phyloP scores from a whole-genome alignment of 768 basidiomycete genomes.

The Macrolepiota albuminosa region DNA sequence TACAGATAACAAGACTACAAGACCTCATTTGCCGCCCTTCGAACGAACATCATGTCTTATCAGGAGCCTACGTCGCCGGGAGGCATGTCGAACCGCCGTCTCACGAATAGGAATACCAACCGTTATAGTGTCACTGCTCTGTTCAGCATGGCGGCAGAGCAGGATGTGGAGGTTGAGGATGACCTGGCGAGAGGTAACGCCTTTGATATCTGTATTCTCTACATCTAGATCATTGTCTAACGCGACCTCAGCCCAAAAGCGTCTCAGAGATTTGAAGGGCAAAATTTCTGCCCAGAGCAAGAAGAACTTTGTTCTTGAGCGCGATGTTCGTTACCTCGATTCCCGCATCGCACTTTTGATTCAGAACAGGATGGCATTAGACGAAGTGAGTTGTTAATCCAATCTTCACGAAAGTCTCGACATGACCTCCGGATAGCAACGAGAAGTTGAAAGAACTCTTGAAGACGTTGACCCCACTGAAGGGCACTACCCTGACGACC shows the following conservation, averaged over 20 bases:
- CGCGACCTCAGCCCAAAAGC: conserved; percentile 77
- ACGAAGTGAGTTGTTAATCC: conserved; percentile 63
- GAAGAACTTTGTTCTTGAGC: conserved; percentile 99
- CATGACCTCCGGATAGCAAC: conserved; percentile 53
- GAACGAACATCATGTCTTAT: conserved; percentile 54
- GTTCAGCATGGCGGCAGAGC: conserved; percentile 97
- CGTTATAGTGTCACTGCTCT: conserved; percentile 94
- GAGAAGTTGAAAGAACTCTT: conserved; percentile 90
- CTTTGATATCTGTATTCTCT: conserved; percentile 4
- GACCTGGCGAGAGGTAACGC: conserved; percentile 86
- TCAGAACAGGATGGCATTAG: conserved; percentile 96
- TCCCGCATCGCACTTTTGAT: conserved; percentile 95
- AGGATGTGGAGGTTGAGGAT: conserved; percentile 97
- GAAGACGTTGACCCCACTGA: conserved; percentile 95
- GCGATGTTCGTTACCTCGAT: conserved; percentile 97
- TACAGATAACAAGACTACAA: conserved; percentile 16
- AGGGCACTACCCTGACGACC: conserved; percentile 91
- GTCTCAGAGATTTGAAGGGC: conserved; percentile 90
- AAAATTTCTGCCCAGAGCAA: conserved; percentile 98
- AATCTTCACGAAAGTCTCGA: conserved; percentile 10
- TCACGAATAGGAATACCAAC: conserved; percentile 92
- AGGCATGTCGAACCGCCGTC: conserved; percentile 63
- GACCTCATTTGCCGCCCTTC: conserved; percentile 14
- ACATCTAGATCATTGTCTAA: conserved; percentile 2
- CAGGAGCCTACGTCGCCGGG: conserved; percentile 59